Evolutionary conservation across 2,329 filamentous ascomycete genomes (phyloP), one percentile per base, ranked within the genome.

Genomic region (Bimuria novae-zelandiae): DNA sequence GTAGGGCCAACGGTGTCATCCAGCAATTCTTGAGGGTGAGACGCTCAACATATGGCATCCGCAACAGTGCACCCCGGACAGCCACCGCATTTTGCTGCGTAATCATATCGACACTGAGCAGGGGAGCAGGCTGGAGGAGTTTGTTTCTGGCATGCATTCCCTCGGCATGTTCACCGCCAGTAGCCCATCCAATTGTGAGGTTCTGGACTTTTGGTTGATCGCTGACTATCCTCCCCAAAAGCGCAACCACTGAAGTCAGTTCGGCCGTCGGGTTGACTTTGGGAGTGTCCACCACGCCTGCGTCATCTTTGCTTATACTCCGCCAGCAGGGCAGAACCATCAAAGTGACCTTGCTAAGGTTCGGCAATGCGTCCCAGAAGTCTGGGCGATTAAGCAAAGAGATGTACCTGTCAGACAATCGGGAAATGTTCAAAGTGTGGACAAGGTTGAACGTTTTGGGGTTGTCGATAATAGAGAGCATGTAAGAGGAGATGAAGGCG

Each of bases 1-100:
- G 64, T 27, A 89, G 76, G 1, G 84, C 76, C 35, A 80, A 75
- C 0, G 87, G 86, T 2, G 81, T 81, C 11, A 84, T 75, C 86
- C 87, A 90, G 71, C 87, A 89, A 61, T 90, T 90, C 60, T 83
- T 83, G 7, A 90, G 74, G 0, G 81, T 85, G 2, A 90, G 69
- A 44, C 84, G 76, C 54, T 83, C 76, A 21, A 89, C 69, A 60
- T 82, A 70, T 3, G 82, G 82, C 39, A 90, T 78, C 1, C 69
- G 67, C n/a, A 86, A 65, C 5, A 85, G 52, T 23, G 73, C 37
- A 22, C 49, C 32, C 14, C 30, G 66, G 21, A 68, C 14, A 22
- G 35, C 42, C 36, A 50, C 44, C 12, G 44, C 29, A 27, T 61
- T 55, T 17, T 58, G 55, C 14, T 55, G 49, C 12, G 60, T 43